A percentile compares a stretch with the other conserved stretches of the same genome.
Conservation (phyloP, 345 rosid genomes). For the Luvunga scandens region DNA sequence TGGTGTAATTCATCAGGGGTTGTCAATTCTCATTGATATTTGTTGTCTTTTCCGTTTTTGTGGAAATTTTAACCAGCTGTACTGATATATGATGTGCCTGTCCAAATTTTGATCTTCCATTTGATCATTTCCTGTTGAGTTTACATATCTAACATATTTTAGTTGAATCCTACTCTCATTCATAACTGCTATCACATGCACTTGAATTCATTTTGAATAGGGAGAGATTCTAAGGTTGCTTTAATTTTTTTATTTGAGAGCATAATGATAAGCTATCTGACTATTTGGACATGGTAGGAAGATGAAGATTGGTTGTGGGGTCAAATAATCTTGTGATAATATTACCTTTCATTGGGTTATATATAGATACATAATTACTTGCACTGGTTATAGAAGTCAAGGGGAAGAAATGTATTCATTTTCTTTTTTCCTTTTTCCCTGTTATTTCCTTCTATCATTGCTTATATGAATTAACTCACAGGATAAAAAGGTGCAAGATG, state of each 20-base stretch:
- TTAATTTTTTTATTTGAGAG: background rate
- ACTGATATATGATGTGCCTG: background rate
- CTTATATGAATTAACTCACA: slow-evolving; percentile 25
- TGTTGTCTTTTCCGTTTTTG: background rate
- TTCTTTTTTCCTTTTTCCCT: background rate
- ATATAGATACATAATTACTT: background rate
- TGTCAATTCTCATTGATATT: background rate
- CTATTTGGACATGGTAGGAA: background rate
- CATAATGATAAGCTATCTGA: background rate
- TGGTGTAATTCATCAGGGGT: background rate
- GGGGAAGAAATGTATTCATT: background rate
- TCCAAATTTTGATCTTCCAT: background rate
- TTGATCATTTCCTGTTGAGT: background rate
- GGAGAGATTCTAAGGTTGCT: background rate
- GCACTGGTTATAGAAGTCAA: background rate
- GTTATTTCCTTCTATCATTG: background rate
- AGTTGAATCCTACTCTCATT: background rate
- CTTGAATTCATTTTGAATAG: background rate
- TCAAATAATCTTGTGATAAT: background rate
- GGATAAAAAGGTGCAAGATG: slow-evolving; percentile 55
- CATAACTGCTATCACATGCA: background rate
- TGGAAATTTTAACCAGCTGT: background rate
- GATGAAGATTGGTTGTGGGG: background rate
- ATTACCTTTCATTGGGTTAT: slow-evolving; percentile 1
- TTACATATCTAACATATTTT: background rate